Evolutionary conservation across 2,329 filamentous ascomycete species (phyloP).

Genomic region (Colletotrichum zoysiae): DNA sequence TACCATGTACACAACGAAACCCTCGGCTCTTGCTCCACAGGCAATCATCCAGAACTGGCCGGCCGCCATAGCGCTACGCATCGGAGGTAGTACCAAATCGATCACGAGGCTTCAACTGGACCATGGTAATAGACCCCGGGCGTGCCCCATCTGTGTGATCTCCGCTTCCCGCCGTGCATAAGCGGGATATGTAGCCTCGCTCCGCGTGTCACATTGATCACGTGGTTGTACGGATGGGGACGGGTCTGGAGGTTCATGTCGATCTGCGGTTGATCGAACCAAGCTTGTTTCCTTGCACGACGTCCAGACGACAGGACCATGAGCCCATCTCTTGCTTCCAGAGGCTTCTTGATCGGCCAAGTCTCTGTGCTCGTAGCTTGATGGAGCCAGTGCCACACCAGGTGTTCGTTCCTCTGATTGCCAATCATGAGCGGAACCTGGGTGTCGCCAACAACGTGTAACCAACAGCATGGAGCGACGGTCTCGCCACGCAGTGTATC

Average conservation of each 20-base stretch:
- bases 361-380: neutral
- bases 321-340: neutral
- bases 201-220: slow-evolving; percentile 38
- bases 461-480: neutral
- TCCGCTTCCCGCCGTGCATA: slow-evolving; percentile 39
- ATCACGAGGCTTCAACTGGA: slow-evolving; percentile 21
- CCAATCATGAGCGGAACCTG: neutral
- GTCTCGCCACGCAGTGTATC: neutral
- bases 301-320: neutral
- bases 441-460: neutral
- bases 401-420: neutral
- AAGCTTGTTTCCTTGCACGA: neutral
- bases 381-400: neutral
- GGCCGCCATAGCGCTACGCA: neutral
- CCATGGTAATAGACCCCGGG: slow-evolving; percentile 24
- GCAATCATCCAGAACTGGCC: neutral
- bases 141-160: slow-evolving; percentile 27
- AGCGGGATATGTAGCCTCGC: slow-evolving; percentile 32
- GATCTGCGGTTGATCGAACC: slow-evolving; percentile 9
- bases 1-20: neutral
- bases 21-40: neutral
- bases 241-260: neutral
- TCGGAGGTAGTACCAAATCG: slow-evolving; percentile 18
- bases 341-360: neutral
- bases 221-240: slow-evolving; percentile 14